Evolutionary conservation across 352 stramenopile genomes (phyloP), one percentile per base, ranked within the genome.

Genomic region (Labyrinthula sp.): DNA sequence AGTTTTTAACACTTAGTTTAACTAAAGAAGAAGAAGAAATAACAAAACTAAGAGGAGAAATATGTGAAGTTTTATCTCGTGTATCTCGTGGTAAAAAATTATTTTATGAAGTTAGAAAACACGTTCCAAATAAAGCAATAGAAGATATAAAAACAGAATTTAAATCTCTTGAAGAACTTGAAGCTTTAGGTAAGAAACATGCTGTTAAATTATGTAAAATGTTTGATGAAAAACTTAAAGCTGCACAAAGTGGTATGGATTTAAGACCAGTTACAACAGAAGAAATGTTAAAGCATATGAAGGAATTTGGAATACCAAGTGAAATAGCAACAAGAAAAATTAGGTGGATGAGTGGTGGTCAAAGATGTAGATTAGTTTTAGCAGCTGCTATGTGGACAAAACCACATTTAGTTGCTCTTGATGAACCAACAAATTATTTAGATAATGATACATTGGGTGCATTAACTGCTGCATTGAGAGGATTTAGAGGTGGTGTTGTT

Each of bases 251-350:
- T 24, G 71, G 89, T 55, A 60, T 93, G 40, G 81, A 93, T 65
- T 64, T 89, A 10, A 72, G 82, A 37, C 82, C 82, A 6, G 70
- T 87, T 31, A 95, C 85, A 29, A 86, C 80, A 3, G 75, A 83
- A 26, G 82, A 89, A 38, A 82, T 95, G 50, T 82, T 94, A 66
- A 91, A 82, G 63, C 85, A 94, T 69, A 64, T 95, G 18, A 77
- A 93, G 67, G 81, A 87, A 64, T 94, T 95, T 65, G 80, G 81
- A 22, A 65, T 95, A 78, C 43, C 92, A 90, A 71, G 93, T 78
- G 83, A 88, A 88, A 58, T 83, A 56, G 83, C 68, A 76, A 81
- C 38, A 77, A 92, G 69, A 74, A 93, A 45, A 34, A 85, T 93
- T 40, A 71, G 76, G 9, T 88, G 78, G 46, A 63, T 98, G n/a